Conservation (phyloP, 129 eudicot genomes). For the Chrysanthemum makinoi region DNA sequence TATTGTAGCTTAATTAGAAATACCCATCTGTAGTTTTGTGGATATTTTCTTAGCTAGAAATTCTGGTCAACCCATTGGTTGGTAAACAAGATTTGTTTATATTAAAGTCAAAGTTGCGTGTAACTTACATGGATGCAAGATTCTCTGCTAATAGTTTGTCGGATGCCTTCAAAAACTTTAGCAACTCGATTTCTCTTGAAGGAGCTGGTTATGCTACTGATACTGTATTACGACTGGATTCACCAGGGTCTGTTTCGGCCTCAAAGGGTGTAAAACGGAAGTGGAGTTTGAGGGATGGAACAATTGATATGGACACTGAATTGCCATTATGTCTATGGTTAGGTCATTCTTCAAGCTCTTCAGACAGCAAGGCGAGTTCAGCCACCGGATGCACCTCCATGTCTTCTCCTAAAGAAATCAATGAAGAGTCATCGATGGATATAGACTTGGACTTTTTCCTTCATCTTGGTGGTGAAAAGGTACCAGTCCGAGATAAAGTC, state of each 20-base stretch:
- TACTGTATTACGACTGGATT: conserved; percentile 8
- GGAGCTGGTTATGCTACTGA: conserved; percentile 8
- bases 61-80: not conserved
- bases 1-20: conserved; percentile 21
- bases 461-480: conserved; percentile 44
- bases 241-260: not conserved
- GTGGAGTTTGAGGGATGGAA: conserved; percentile 44
- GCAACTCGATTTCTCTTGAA: not conserved
- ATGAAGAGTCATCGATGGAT: conserved; percentile 67
- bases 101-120: not conserved
- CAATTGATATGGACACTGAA: conserved; percentile 26
- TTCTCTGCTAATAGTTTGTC: not conserved
- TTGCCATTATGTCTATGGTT: conserved; percentile 45
- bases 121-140: conserved; percentile 2
- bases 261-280: conserved; percentile 61
- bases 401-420: conserved; percentile 62
- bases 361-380: conserved; percentile 79
- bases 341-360: conserved; percentile 73
- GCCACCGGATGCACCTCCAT: conserved; percentile 28
- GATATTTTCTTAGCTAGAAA: not conserved
- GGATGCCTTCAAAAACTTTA: not conserved
- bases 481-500: conserved; percentile 29
- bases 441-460: conserved; percentile 68
- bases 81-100: not conserved
- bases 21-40: not conserved